Evolutionary conservation across 2,329 filamentous ascomycete species (phyloP).

Genomic region (Fusarium hostae): DNA sequence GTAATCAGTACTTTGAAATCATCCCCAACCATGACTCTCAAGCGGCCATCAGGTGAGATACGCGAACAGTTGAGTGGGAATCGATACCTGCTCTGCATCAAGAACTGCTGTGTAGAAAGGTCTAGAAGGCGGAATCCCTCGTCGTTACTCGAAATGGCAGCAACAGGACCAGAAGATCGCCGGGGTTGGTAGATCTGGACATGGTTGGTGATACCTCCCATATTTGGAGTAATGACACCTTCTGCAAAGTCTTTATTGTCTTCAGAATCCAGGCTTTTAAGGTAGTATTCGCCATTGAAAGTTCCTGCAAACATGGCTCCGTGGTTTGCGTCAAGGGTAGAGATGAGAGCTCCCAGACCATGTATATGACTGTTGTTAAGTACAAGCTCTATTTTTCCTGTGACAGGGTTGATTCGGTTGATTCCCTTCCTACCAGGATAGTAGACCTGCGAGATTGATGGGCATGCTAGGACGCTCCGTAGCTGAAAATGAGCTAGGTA

Average conservation of each 20-base stretch:
- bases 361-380: slow-evolving; percentile 56
- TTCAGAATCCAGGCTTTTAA: slow-evolving; percentile 58
- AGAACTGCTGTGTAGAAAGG: slow-evolving; percentile 67
- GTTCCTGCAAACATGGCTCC: slow-evolving; percentile 69
- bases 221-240: slow-evolving; percentile 60
- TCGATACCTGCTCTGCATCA: slow-evolving; percentile 63
- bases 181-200: slow-evolving; percentile 67
- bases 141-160: slow-evolving; percentile 73
- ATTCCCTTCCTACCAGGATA: slow-evolving; percentile 65
- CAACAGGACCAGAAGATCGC: slow-evolving; percentile 62
- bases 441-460: slow-evolving; percentile 65
- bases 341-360: slow-evolving; percentile 55
- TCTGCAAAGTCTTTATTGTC: slow-evolving; percentile 51
- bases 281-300: slow-evolving; percentile 66
- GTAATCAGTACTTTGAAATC: slow-evolving; percentile 72
- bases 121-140: slow-evolving; percentile 68
- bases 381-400: slow-evolving; percentile 56
- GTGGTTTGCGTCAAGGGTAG: slow-evolving; percentile 62
- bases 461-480: slow-evolving; percentile 69
- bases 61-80: slow-evolving; percentile 78
- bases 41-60: slow-evolving; percentile 75
- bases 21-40: slow-evolving; percentile 80
- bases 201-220: slow-evolving; percentile 73
- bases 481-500: slow-evolving; percentile 74
- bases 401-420: slow-evolving; percentile 63